Percentiles rank a stretch among this genome's conserved stretches.
These are phyloP conservation scores for Kluyveromyces sp. DNA, from an alignment of 1,139 yeast species.

Conservation along the genomic window DNA sequence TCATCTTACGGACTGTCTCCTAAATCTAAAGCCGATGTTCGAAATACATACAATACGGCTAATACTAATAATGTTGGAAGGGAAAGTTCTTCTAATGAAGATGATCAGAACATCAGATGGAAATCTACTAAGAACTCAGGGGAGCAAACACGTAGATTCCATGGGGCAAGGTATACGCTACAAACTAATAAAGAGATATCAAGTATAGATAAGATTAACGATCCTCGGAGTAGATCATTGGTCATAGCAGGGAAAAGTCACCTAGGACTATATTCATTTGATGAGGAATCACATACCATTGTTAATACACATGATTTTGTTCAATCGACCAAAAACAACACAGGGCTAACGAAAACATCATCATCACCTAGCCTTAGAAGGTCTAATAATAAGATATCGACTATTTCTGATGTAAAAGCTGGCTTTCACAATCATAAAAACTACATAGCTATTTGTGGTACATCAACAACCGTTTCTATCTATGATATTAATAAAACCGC, in stretches of 20 bases:
- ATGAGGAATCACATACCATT: conserved; percentile 16
- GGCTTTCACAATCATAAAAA: conserved; percentile 39
- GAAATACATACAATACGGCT: neutral
- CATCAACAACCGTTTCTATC: conserved; percentile 45
- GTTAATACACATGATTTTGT: conserved; percentile 20
- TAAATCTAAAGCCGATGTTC: neutral
- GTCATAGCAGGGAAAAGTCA: conserved; percentile 30
- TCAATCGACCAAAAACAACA: conserved; percentile 8
- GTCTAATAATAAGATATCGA: conserved; percentile 33
- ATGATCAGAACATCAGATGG: neutral
- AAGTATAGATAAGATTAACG: conserved; percentile 28
- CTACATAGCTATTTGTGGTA: conserved; percentile 37
- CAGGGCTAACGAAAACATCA: conserved; percentile 3
- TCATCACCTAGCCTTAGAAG: conserved; percentile 3
- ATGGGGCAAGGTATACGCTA: conserved; percentile 6
- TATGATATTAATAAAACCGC: conserved; percentile 39
- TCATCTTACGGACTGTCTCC: conserved; percentile 3
- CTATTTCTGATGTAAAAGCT: conserved; percentile 40
- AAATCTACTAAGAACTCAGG: neutral
- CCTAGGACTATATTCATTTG: conserved; percentile 24
- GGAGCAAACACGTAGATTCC: neutral
- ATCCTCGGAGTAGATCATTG: conserved; percentile 17
- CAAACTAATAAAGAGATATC: conserved; percentile 22
- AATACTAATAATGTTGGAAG: neutral
- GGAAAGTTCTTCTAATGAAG: conserved; percentile 1